Evolutionary conservation across 768 basidiomycete genomes (phyloP), one percentile per base, ranked within the genome.

Genomic region (Mrakia blollopis): DNA sequence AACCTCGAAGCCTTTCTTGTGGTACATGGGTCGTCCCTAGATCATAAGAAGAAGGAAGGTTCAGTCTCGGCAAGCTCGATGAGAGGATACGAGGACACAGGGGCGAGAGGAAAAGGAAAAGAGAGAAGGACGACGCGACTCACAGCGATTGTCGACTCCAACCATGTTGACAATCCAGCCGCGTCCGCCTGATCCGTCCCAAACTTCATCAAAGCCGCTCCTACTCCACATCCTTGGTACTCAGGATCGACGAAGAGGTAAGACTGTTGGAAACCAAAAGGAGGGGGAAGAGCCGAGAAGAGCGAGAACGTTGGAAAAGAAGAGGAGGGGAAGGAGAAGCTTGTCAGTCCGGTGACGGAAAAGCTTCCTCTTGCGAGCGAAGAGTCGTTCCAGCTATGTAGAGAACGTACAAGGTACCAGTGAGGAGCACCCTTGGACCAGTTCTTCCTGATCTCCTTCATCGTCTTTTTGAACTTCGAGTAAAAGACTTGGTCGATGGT

Each of bases 371-470:
- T n/a, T n/a, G 2, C 2, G 39, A 72, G 44, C 44, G 44, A 44
- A 44, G 44, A 44, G 44, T 7, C n/a, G n/a, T n/a, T n/a, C n/a
- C n/a, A n/a, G 11, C 32, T 65, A 2, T 30, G 21, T 13, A 39
- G 47, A 14, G 25, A 32, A 63, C 28, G 69, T 30, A 32, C 30
- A 8, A 52, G 32, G 30, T 70, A 76, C 75, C 75, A 76, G 39
- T 71, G 57, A 16, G 68, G 68, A 28, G 18, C 18, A 0, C 75
- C 75, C 44, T 44, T 18, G 13, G 30, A 57, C 35, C 68, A 61
- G 30, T 62, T 54, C n/a, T 61, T 68, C 44, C 75, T 70, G 39
- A 76, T 47, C 23, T 35, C 68, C 67, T 71, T 71, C 67, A 70
- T 30, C 47, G 47, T 50, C 47, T 50, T 50, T 18, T 50, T 50